A percentile compares a stretch with the other conserved stretches of the same genome.
These are phyloP conservation scores for Fistulifera solaris DNA, from an alignment of 108 stramenopile species.

Conservation along the genomic window DNA sequence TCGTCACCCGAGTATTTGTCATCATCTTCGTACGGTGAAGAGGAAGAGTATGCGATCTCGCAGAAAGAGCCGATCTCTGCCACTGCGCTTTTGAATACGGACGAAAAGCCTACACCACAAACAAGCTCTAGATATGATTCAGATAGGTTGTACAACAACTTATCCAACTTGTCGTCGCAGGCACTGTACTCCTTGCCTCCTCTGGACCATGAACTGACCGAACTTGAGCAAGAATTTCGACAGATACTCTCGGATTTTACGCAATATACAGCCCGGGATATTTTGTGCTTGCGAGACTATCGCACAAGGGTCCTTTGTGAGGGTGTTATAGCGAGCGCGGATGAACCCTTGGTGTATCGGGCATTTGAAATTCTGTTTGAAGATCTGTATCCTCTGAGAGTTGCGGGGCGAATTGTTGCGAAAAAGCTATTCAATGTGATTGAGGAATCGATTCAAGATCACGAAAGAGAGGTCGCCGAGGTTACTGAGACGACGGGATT, in stretches of 20 bases:
- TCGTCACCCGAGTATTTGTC: too few relatives aligned
- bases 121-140: too few relatives aligned
- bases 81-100: too few relatives aligned
- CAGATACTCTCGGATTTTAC: slow-evolving; percentile 26
- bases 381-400: slow-evolving; percentile 61
- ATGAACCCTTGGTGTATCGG: slow-evolving; percentile 52
- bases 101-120: too few relatives aligned
- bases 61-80: too few relatives aligned
- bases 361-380: slow-evolving; percentile 77
- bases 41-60: too few relatives aligned
- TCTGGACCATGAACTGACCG: slow-evolving; percentile 11
- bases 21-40: too few relatives aligned
- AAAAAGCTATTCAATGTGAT: slow-evolving; percentile 36
- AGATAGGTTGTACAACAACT: too few relatives aligned
- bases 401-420: slow-evolving; percentile 62
- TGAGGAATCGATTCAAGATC: slow-evolving; percentile 27
- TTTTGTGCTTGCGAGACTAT: slow-evolving; percentile 22
- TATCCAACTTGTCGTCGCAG: neutral
- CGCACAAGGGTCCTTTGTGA: slow-evolving; percentile 45
- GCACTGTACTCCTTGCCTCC: slow-evolving; percentile 7
- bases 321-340: slow-evolving; percentile 53
- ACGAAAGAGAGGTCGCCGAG: slow-evolving; percentile 18
- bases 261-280: slow-evolving; percentile 18
- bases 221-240: slow-evolving; percentile 38
- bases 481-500: slow-evolving; percentile 25